Conservation (phyloP, 805 yeast genomes). For the Barnettozyma sp. region DNA sequence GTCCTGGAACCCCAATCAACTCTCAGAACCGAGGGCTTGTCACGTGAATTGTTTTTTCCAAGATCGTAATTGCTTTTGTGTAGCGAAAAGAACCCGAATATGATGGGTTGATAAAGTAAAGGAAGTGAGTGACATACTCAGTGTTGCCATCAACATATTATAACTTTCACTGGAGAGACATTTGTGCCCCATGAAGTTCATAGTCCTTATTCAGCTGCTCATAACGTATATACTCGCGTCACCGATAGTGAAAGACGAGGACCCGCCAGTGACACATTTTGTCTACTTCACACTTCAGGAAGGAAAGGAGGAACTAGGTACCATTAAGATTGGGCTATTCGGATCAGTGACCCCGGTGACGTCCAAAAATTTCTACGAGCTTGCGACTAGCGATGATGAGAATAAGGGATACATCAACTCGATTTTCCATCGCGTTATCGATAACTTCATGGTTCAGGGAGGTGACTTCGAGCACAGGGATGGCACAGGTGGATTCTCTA, state of each 20-base stretch:
- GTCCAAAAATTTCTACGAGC: slow-evolving; percentile 47
- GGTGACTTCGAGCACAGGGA: slow-evolving; percentile 67
- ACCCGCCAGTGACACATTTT: slow-evolving; percentile 24
- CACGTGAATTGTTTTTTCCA: no score
- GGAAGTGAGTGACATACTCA: no score
- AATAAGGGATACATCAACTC: slow-evolving; percentile 47
- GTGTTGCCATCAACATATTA: no score
- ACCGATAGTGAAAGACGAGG: slow-evolving; percentile 12
- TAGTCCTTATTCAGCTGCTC: slow-evolving; percentile 6
- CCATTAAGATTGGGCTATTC: slow-evolving; percentile 54
- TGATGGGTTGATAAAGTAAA: no score
- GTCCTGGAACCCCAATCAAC: no score
- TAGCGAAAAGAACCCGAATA: no score
- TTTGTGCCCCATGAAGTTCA: slow-evolving; percentile 14
- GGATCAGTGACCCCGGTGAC: slow-evolving; percentile 62
- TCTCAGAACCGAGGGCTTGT: no score
- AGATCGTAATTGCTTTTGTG: no score
- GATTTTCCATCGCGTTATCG: slow-evolving; percentile 66
- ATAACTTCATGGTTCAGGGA: slow-evolving; percentile 77
- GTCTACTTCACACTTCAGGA: slow-evolving; percentile 22
- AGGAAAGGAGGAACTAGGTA: slow-evolving; percentile 17
- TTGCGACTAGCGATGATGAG: slow-evolving; percentile 31
- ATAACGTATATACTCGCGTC: slow-evolving; percentile 8
- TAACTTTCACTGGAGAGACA: no score
- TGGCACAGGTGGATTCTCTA: slow-evolving; percentile 75